Evolutionary conservation across 2,329 filamentous ascomycete species (phyloP).

Genomic region (Claviceps monticola): DNA sequence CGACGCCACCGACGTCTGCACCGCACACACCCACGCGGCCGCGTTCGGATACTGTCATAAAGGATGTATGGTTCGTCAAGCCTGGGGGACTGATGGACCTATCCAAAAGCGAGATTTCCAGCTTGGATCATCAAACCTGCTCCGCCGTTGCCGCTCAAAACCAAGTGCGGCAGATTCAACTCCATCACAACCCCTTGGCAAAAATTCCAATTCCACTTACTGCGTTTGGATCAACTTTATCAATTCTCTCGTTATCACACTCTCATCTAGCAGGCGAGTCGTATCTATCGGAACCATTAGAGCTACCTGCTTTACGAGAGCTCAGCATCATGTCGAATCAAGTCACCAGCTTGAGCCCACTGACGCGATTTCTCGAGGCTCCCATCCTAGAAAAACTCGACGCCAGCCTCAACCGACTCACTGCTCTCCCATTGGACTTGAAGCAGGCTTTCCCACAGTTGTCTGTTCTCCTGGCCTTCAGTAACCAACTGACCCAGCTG

Average conservation of each 20-base stretch:
- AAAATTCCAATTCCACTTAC: conserved; percentile 56
- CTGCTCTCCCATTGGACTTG: conserved; percentile 48
- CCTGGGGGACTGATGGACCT: conserved; percentile 53
- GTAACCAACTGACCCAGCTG: conserved; percentile 66
- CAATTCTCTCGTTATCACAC: conserved; percentile 58
- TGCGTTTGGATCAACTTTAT: conserved; percentile 57
- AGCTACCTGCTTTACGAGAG: conserved; percentile 61
- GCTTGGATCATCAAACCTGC: conserved; percentile 42
- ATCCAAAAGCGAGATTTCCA: conserved; percentile 50
- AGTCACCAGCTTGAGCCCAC: conserved; percentile 52
- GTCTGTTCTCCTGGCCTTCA: conserved; percentile 55
- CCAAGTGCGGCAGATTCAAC: conserved; percentile 42
- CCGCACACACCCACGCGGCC: conserved; percentile 35
- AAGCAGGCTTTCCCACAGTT: conserved; percentile 56
- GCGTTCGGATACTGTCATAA: conserved; percentile 33
- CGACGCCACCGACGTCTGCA: conserved; percentile 42
- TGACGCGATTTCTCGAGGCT: conserved; percentile 55
- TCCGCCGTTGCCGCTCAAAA: conserved; percentile 40
- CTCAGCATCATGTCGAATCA: conserved; percentile 64
- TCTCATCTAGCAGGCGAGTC: conserved; percentile 54
- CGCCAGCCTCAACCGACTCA: conserved; percentile 69
- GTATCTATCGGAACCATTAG: conserved; percentile 52
- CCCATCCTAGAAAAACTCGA: conserved; percentile 66
- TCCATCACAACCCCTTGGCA: conserved; percentile 67
- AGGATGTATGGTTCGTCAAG: conserved; percentile 39